Conservation (phyloP, 2,329 filamentous ascomycete species). For the Sporothrix dimorphospora region DNA sequence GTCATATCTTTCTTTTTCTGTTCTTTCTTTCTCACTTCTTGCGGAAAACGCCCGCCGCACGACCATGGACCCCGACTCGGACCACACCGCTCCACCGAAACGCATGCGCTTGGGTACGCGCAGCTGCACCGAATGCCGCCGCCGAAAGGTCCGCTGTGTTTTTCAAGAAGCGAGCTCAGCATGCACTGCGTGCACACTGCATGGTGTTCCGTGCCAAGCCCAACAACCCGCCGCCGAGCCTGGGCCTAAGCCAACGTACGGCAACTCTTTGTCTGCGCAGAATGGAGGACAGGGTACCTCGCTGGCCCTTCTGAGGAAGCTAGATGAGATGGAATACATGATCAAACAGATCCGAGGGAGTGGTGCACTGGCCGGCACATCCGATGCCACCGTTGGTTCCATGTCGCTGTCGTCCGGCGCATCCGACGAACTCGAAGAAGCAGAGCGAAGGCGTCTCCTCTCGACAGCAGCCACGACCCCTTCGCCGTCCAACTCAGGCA, state of each 20-base stretch:
- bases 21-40: neutral
- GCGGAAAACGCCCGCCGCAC: neutral
- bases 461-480: neutral
- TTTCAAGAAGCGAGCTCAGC: slow-evolving; percentile 43
- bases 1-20: neutral
- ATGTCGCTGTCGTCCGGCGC: neutral
- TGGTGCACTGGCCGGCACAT: neutral
- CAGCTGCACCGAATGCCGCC: slow-evolving; percentile 48
- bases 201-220: slow-evolving; percentile 49
- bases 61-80: slow-evolving; percentile 1
- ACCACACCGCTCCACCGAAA: slow-evolving; percentile 33
- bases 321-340: slow-evolving; percentile 38
- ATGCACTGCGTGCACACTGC: slow-evolving; percentile 51
- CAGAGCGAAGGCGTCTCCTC: neutral
- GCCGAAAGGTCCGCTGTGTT: slow-evolving; percentile 54
- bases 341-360: slow-evolving; percentile 34
- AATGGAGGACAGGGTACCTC: slow-evolving; percentile 21
- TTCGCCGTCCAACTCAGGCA: neutral
- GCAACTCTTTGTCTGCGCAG: too few species aligned
- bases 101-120: slow-evolving; percentile 42
- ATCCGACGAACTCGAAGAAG: neutral
- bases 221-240: slow-evolving; percentile 40
- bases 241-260: neutral
- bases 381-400: neutral
- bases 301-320: slow-evolving; percentile 28